These are phyloP conservation scores for Colletotrichum camelliae DNA, from an alignment of 2,329 filamentous ascomycete species.

Conservation along the genomic window DNA sequence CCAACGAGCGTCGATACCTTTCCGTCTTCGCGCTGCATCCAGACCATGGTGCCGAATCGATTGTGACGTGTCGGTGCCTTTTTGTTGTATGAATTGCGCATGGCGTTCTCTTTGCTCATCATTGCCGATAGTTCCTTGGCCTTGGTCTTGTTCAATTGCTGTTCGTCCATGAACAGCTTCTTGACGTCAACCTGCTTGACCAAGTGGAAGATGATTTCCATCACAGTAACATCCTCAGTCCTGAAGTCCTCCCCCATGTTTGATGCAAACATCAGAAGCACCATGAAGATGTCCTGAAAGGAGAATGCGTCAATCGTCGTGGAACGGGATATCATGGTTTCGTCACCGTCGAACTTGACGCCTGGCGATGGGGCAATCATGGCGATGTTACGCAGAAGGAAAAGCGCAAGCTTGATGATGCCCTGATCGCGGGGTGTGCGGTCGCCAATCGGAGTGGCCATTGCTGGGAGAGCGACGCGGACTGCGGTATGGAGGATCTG, in stretches of 20 bases:
- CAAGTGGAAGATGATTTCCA: constrained; percentile 92
- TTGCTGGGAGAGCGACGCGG: constrained; percentile 81
- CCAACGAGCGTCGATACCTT: constrained; percentile 88
- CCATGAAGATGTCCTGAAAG: constrained; percentile 86
- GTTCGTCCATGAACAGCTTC: constrained; percentile 84
- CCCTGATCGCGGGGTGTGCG: constrained; percentile 82
- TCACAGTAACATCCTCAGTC: constrained; percentile 83
- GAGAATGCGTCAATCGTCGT: constrained; percentile 88
- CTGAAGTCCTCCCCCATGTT: constrained; percentile 95
- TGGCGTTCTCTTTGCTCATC: constrained; percentile 83
- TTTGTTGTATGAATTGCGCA: constrained; percentile 78
- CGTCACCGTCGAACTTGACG: constrained; percentile 82
- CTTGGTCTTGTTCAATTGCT: constrained; percentile 71
- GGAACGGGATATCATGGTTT: constrained; percentile 86
- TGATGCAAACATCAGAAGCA: constrained; percentile 85
- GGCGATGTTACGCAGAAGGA: constrained; percentile 87
- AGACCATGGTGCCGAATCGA: constrained; percentile 96
- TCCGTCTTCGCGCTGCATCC: constrained; percentile 86
- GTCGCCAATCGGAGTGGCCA: constrained; percentile 80
- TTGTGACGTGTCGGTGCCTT: constrained; percentile 88
- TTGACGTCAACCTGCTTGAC: constrained; percentile 87
- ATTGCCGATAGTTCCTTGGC: constrained; percentile 76
- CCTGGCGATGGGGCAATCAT: constrained; percentile 80
- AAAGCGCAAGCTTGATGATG: constrained; percentile 88
- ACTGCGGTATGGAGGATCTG: constrained; percentile 82